These are phyloP conservation scores for Serendipita indica DNA, from an alignment of 768 basidiomycete genomes.

Conservation along the genomic window DNA sequence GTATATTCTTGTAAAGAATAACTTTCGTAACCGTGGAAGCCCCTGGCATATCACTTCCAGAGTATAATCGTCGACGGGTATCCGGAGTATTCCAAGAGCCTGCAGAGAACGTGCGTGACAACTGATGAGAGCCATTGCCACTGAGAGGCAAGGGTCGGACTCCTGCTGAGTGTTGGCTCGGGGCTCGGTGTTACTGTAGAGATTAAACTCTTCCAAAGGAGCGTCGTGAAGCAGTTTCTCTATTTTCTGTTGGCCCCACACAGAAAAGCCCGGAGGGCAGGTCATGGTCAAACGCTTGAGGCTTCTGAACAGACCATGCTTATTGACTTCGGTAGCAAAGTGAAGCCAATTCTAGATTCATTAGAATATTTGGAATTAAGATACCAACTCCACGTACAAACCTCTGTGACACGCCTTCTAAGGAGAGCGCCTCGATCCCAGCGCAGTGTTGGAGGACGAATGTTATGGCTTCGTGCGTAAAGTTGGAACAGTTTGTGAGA, in stretches of 20 bases:
- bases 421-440: constrained; percentile 38
- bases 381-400: constrained; percentile 35
- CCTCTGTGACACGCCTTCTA: constrained; percentile 46
- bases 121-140: constrained; percentile 37
- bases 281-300: constrained; percentile 48
- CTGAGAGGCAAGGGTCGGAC: background rate
- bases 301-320: background rate
- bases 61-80: constrained; percentile 36
- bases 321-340: background rate
- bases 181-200: constrained; percentile 26
- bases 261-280: constrained; percentile 18
- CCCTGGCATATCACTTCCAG: constrained; percentile 39
- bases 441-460: constrained; percentile 33
- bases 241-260: background rate
- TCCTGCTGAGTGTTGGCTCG: background rate
- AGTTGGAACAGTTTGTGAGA: constrained; percentile 52
- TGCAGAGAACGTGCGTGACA: constrained; percentile 38
- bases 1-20: constrained; percentile 33
- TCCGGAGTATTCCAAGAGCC: constrained; percentile 49
- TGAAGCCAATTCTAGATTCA: constrained; percentile 7
- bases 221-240: constrained; percentile 29
- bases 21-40: constrained; percentile 41
- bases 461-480: constrained; percentile 46
- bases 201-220: constrained; percentile 45
- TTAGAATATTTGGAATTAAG: background rate